These are phyloP conservation scores for Sedum album DNA, from an alignment of 164 flowering plant species.

Conservation along the genomic window DNA sequence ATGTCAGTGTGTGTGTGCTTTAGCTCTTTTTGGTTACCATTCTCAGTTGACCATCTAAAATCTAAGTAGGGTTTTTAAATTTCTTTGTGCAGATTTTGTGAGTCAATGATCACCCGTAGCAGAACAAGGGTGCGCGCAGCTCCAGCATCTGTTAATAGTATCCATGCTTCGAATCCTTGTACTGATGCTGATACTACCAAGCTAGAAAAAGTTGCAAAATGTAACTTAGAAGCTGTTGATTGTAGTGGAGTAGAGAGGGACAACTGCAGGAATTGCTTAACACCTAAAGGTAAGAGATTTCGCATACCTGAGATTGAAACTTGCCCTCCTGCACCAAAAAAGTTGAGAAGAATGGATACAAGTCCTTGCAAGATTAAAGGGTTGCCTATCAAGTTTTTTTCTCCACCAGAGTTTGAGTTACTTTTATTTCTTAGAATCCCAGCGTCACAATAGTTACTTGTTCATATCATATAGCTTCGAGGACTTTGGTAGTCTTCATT, in stretches of 20 bases:
- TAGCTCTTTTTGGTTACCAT: not conserved
- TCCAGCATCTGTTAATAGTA: not conserved
- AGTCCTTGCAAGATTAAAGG: slow-evolving; percentile 15
- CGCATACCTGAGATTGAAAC: slow-evolving; percentile 42
- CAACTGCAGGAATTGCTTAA: slow-evolving; percentile 21
- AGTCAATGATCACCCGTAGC: slow-evolving; percentile 3
- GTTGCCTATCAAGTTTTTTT: slow-evolving; percentile 38
- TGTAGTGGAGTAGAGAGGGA: not conserved
- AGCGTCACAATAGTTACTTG: not conserved
- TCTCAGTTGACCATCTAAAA: not conserved
- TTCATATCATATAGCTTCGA: not conserved
- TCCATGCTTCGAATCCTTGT: not conserved
- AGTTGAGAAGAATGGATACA: slow-evolving; percentile 20
- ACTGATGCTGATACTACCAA: not conserved
- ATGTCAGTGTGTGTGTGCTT: not conserved
- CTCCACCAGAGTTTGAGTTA: slow-evolving; percentile 51
- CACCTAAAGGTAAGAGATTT: slow-evolving; percentile 44
- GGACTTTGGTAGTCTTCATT: not conserved
- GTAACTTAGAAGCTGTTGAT: not conserved
- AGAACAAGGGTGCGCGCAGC: not conserved
- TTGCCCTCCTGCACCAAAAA: slow-evolving; percentile 61
- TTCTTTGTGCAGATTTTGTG: slow-evolving; percentile 1
- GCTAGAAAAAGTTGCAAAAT: not conserved
- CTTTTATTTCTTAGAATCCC: slow-evolving; percentile 29
- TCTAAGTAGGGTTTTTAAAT: slow-evolving; percentile 4